phyloP scores from a whole-genome alignment of 2,329 filamentous ascomycete genomes.

The Fusarium sp. region DNA sequence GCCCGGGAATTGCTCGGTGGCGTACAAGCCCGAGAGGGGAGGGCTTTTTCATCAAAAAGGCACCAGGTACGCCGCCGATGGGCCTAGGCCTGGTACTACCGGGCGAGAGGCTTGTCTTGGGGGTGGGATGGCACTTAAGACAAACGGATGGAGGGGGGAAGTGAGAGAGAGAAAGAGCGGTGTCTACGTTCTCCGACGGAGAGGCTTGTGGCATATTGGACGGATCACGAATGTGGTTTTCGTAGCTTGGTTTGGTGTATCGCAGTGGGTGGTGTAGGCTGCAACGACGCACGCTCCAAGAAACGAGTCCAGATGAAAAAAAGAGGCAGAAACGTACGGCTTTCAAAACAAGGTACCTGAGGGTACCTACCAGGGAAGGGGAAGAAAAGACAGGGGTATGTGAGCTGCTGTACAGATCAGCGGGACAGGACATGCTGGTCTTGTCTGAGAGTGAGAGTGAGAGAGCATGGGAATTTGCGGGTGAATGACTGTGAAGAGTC shows the following conservation, averaged over 20 bases:
- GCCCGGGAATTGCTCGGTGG: slow-evolving; percentile 33
- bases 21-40: slow-evolving; percentile 4
- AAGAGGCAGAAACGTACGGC: slow-evolving; percentile 1
- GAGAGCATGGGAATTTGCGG: slow-evolving; percentile 29
- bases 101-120: not conserved
- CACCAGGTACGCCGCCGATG: slow-evolving; percentile 2
- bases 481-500: slow-evolving; percentile 30
- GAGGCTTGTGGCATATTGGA: slow-evolving; percentile 3
- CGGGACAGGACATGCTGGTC: slow-evolving; percentile 31
- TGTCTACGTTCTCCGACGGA: slow-evolving; percentile 9
- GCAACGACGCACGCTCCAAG: not conserved
- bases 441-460: slow-evolving; percentile 14
- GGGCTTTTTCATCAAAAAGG: slow-evolving; percentile 18
- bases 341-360: slow-evolving; percentile 27
- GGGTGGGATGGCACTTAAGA: slow-evolving; percentile 7
- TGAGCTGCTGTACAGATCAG: slow-evolving; percentile 25
- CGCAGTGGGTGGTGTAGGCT: not conserved
- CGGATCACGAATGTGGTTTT: not conserved
- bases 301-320: slow-evolving; percentile 17
- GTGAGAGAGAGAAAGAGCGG: slow-evolving; percentile 11
- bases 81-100: slow-evolving; percentile 19
- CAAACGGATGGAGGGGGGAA: not conserved
- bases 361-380: slow-evolving; percentile 20
- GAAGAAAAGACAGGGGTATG: slow-evolving; percentile 32
- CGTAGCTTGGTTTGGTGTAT: not conserved